Percentiles rank a stretch among this genome's conserved stretches.
These are phyloP conservation scores for Davidsoniella eucalypti DNA, from an alignment of 2,329 filamentous ascomycete genomes.

Conservation along the genomic window DNA sequence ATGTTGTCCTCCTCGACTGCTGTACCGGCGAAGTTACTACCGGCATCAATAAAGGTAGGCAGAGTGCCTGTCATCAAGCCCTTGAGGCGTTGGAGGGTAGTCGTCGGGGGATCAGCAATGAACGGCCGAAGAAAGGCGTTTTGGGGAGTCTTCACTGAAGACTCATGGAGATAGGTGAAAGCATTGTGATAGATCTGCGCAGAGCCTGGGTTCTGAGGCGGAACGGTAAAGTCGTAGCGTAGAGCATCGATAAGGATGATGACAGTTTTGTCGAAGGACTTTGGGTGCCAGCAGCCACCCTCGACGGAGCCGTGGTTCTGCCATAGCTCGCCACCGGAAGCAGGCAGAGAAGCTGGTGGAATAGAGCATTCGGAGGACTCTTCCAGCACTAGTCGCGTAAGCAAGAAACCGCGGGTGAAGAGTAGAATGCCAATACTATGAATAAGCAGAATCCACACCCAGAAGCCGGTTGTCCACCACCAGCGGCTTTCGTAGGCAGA, in stretches of 20 bases:
- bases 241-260: constrained; percentile 84
- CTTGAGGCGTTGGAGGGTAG: constrained; percentile 82
- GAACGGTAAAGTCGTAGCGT: constrained; percentile 91
- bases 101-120: constrained; percentile 90
- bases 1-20: constrained; percentile 86
- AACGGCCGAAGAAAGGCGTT: constrained; percentile 87
- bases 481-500: constrained; percentile 32
- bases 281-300: constrained; percentile 88
- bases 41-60: constrained; percentile 84
- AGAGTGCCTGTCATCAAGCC: constrained; percentile 88
- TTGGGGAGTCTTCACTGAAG: constrained; percentile 52
- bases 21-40: constrained; percentile 88
- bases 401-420: constrained; percentile 87
- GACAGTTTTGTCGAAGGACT: constrained; percentile 80
- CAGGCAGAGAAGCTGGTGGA: constrained; percentile 43
- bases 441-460: constrained; percentile 52
- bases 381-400: constrained; percentile 68
- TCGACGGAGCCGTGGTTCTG: constrained; percentile 27
- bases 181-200: constrained; percentile 62
- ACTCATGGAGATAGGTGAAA: constrained; percentile 74
- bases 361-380: constrained; percentile 54
- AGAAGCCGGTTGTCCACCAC: constrained; percentile 48
- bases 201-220: constrained; percentile 36
- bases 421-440: constrained; percentile 73
- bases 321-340: constrained; percentile 18